A percentile compares a stretch with the other conserved stretches of the same genome.
phyloP scores from a whole-genome alignment of 805 yeast species.

The Scheffersomyces coipomensis region DNA sequence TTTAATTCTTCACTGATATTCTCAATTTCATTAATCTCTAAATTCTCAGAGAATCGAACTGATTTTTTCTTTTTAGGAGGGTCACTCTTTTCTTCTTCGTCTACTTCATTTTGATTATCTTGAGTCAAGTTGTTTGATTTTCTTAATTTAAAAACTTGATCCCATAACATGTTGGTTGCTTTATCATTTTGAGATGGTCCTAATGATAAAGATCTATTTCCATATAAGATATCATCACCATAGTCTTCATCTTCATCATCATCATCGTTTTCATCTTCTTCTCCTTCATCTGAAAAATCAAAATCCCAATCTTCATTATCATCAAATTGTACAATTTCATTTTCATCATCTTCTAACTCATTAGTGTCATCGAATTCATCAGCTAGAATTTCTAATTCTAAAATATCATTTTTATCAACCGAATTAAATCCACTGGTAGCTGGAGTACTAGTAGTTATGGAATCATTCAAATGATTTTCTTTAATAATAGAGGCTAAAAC shows the following conservation, averaged over 20 bases:
- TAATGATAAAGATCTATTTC: slow-evolving; percentile 7
- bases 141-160: slow-evolving; percentile 34
- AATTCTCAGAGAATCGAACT: slow-evolving; percentile 52
- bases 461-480: slow-evolving; percentile 8
- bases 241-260: slow-evolving; percentile 21
- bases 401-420: slow-evolving; percentile 36
- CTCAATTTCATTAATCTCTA: slow-evolving; percentile 61
- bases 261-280: slow-evolving; percentile 28
- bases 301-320: slow-evolving; percentile 39
- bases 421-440: not conserved
- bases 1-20: slow-evolving; percentile 50
- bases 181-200: slow-evolving; percentile 1
- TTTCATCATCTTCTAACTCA: slow-evolving; percentile 6
- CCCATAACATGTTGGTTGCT: slow-evolving; percentile 33
- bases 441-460: not conserved
- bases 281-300: slow-evolving; percentile 24
- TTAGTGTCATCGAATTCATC: slow-evolving; percentile 38
- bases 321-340: slow-evolving; percentile 19
- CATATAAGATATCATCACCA: slow-evolving; percentile 30
- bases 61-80: slow-evolving; percentile 32
- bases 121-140: too few species aligned
- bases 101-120: slow-evolving; percentile 1
- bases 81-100: not conserved
- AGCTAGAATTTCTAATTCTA: slow-evolving; percentile 55
- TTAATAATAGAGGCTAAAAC: slow-evolving; percentile 12